These are phyloP conservation scores for Jamesozyma piceae DNA, from an alignment of 805 yeast species.

Conservation along the genomic window DNA sequence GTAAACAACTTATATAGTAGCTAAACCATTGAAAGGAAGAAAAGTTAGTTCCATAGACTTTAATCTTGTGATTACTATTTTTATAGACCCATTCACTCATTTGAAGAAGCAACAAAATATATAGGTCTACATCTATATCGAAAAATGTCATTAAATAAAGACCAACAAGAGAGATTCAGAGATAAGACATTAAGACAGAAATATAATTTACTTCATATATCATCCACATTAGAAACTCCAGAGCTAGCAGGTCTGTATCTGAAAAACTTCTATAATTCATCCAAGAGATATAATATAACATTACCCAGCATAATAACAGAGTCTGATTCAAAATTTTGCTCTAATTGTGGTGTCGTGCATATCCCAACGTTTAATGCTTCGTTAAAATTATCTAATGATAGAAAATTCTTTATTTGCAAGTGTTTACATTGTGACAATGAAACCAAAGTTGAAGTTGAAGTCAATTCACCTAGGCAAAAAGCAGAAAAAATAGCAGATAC, in stretches of 20 bases:
- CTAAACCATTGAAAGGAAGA: too few species aligned
- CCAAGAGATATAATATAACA: slow-evolving; percentile 21
- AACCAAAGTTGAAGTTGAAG: not conserved
- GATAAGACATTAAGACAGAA: slow-evolving; percentile 21
- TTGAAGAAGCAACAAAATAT: too few species aligned
- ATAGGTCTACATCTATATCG: too few species aligned
- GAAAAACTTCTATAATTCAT: slow-evolving; percentile 24
- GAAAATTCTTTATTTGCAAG: not conserved
- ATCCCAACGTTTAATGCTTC: slow-evolving; percentile 26
- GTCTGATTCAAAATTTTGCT: slow-evolving; percentile 24
- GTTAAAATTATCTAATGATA: not conserved
- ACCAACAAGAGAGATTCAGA: slow-evolving; percentile 20
- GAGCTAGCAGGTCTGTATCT: slow-evolving; percentile 26
- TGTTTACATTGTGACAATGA: not conserved
- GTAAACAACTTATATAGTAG: too few species aligned
- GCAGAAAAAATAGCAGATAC: too few species aligned
- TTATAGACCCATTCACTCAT: too few species aligned
- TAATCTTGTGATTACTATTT: too few species aligned
- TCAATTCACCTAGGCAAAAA: not conserved
- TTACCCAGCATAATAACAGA: slow-evolving; percentile 18
- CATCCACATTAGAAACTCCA: slow-evolving; percentile 15
- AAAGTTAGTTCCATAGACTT: too few species aligned
- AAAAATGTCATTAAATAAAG: slow-evolving; percentile 13
- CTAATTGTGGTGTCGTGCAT: slow-evolving; percentile 23
- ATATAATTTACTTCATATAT: slow-evolving; percentile 22